Conservation (phyloP, 2,329 filamentous ascomycete genomes). For the Hymenotorrendiella dingleyae region DNA sequence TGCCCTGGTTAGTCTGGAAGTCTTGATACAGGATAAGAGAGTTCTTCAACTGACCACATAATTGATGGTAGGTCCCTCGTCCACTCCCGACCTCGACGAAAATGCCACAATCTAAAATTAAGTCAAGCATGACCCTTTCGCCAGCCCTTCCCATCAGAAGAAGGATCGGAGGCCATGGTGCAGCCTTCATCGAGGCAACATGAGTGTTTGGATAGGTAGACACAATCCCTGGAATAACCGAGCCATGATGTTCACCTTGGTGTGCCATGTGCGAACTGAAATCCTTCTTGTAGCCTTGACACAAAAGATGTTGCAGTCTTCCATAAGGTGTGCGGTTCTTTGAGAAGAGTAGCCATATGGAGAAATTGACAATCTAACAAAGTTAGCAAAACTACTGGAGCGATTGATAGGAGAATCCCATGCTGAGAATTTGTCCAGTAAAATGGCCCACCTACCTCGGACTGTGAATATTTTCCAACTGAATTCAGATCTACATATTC, state of each 20-base stretch:
- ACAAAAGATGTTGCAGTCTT: constrained; percentile 69
- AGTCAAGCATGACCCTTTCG: constrained; percentile 69
- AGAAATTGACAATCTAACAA: constrained; percentile 66
- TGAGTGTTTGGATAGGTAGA: constrained; percentile 62
- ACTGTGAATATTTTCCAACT: constrained; percentile 48
- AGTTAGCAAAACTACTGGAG: constrained; percentile 14
- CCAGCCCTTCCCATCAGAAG: constrained; percentile 68
- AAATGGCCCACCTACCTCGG: constrained; percentile 52
- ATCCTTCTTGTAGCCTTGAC: constrained; percentile 68
- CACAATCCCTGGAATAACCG: constrained; percentile 59
- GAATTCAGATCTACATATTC: constrained; percentile 40
- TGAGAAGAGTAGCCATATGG: constrained; percentile 71
- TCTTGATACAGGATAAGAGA: not conserved
- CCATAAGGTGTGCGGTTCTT: constrained; percentile 40
- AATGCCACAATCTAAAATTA: constrained; percentile 72
- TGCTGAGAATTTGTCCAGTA: too few relatives aligned
- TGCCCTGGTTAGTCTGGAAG: constrained; percentile 5
- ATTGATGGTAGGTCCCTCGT: constrained; percentile 65
- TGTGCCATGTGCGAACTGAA: constrained; percentile 15
- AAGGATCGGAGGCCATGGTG: constrained; percentile 71
- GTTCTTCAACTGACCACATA: constrained; percentile 56
- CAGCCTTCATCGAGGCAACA: constrained; percentile 59
- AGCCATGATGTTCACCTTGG: constrained; percentile 28
- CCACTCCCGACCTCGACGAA: constrained; percentile 59
- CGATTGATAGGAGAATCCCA: too few relatives aligned